Percentiles rank a stretch among this genome's conserved stretches.
These are phyloP conservation scores for Pterocarpus santalinus DNA, from an alignment of 306 rosid genomes.

Conservation along the genomic window DNA sequence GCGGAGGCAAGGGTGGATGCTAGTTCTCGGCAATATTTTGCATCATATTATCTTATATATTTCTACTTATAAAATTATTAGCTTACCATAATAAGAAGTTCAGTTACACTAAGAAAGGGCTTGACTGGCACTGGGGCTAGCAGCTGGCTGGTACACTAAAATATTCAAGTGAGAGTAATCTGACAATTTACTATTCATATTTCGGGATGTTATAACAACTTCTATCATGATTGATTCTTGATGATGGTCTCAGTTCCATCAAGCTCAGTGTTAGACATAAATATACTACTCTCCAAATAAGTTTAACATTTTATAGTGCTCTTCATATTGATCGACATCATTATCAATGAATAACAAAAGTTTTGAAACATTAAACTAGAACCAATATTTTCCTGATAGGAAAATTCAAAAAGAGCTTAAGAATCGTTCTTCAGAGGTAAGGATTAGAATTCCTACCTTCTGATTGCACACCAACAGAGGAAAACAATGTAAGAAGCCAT, in stretches of 20 bases:
- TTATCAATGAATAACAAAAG: background rate
- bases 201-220: too few relatives aligned
- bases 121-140: background rate
- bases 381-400: background rate
- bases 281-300: too few relatives aligned
- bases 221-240: too few relatives aligned
- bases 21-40: background rate
- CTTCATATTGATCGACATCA: background rate
- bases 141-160: too few relatives aligned
- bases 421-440: background rate
- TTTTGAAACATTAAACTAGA: background rate
- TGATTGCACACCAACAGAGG: conserved; percentile 88
- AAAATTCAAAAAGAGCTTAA: background rate
- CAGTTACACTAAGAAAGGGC: background rate
- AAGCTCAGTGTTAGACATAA: too few relatives aligned
- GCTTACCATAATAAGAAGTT: background rate
- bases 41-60: background rate
- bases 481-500: conserved; percentile 89
- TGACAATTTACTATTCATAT: too few relatives aligned
- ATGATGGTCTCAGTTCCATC: too few relatives aligned
- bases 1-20: background rate
- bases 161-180: too few relatives aligned
- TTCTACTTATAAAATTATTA: background rate
- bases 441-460: conserved; percentile 65
- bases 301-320: background rate